Conservation (phyloP, 1,284 basidiomycete species). For the Limonomyces culmigenus region DNA sequence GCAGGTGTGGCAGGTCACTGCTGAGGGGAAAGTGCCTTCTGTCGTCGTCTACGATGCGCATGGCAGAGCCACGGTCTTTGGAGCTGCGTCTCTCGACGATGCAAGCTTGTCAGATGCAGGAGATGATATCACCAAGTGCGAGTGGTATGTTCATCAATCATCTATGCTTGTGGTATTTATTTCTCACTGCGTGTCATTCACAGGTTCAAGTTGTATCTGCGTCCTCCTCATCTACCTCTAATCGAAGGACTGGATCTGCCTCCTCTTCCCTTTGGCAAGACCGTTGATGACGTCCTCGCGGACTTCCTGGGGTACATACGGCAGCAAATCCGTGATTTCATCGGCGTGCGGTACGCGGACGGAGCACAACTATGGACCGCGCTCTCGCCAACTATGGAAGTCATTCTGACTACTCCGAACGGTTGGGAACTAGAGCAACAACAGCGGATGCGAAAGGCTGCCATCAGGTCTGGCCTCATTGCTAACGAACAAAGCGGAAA, state of each 20-base stretch:
- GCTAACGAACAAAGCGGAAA: slow-evolving; percentile 2
- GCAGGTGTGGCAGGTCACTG: no score
- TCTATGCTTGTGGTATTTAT: no score
- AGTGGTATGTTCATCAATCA: slow-evolving; percentile 45
- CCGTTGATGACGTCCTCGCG: slow-evolving; percentile 55
- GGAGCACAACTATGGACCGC: slow-evolving; percentile 47
- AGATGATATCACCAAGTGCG: slow-evolving; percentile 49
- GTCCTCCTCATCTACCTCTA: slow-evolving; percentile 20
- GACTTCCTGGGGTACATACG: slow-evolving; percentile 64
- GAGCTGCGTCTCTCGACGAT: slow-evolving; percentile 53
- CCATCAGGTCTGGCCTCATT: slow-evolving; percentile 10
- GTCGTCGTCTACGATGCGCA: slow-evolving; percentile 50
- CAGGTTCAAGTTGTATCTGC: slow-evolving; percentile 64
- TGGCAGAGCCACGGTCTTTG: slow-evolving; percentile 49
- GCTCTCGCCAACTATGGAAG: slow-evolving; percentile 42
- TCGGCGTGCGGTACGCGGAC: slow-evolving; percentile 58
- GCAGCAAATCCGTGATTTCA: slow-evolving; percentile 51
- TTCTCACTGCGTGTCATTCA: not conserved
- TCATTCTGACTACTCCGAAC: slow-evolving; percentile 13
- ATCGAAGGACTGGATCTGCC: slow-evolving; percentile 4
- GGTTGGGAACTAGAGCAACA: slow-evolving; percentile 12
- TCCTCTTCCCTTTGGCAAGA: slow-evolving; percentile 47
- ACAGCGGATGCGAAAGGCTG: slow-evolving; percentile 10
- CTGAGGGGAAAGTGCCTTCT: slow-evolving; percentile 65
- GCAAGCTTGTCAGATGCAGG: slow-evolving; percentile 44